These are phyloP conservation scores for Salix dunnii DNA, from an alignment of 345 rosid genomes.

Conservation along the genomic window DNA sequence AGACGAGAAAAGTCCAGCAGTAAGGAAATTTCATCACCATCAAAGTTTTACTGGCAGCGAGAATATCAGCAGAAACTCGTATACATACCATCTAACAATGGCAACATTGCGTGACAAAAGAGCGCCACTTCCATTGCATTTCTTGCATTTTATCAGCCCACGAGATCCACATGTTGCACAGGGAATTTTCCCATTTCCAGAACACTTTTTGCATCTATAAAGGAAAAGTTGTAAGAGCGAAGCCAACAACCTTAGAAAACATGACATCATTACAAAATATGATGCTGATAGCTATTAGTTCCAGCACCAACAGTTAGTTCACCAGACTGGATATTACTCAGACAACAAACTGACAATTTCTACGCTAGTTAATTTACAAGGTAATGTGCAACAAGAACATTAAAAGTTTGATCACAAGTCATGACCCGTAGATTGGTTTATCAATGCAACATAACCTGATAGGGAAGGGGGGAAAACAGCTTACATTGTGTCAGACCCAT, in stretches of 20 bases:
- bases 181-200: conserved; percentile 79
- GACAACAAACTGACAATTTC: background rate
- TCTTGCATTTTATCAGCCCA: conserved; percentile 69
- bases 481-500: conserved; percentile 90
- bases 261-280: background rate
- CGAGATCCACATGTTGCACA: conserved; percentile 80
- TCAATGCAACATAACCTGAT: too few species aligned
- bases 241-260: background rate
- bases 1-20: background rate
- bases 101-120: conserved; percentile 59
- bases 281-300: background rate
- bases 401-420: background rate
- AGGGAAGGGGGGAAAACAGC: conserved; percentile 13
- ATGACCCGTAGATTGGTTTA: background rate
- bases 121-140: conserved; percentile 65
- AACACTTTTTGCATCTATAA: conserved; percentile 62
- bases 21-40: background rate
- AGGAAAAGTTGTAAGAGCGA: background rate
- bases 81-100: conserved; percentile 62
- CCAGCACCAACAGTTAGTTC: background rate
- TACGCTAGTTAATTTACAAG: background rate
- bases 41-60: background rate
- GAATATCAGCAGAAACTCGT: background rate
- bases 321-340: background rate
- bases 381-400: background rate